Base-by-base conservation (phyloP, 495 filamentous ascomycete species). In the Aspergillus nanangensis region DNA sequence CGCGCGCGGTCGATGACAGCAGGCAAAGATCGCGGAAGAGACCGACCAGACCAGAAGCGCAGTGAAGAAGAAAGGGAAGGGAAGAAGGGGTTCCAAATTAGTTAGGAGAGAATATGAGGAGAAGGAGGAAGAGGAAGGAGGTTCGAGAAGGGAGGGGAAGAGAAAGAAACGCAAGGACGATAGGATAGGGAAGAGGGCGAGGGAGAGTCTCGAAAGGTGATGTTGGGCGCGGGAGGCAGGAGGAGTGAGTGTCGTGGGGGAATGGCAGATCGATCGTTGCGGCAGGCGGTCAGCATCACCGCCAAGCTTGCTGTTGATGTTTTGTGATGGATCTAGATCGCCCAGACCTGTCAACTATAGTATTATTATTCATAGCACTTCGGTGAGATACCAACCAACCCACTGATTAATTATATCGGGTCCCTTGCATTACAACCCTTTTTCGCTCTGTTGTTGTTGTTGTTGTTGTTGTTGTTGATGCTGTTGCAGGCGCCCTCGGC, bases 271-370 rank as follows among this genome's bases (percentile, higher is more conserved):
- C n/a, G n/a, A n/a, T 46, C 25, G 41, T 61, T 65, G 35, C 9
- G 55, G 66, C 43, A 67, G 59, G 66, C 66, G 66, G 66, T 69
- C 57, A 61, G 47, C 5, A 31, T 10, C 13, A 18, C 10, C 21
- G 19, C 22, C 32, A 38, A 20, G 32, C 41, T 22, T 15, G 15
- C 19, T 23, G n/a, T 22, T 10, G n/a, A 3, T 31, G 37, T 42
- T n/a, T 51, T 22, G 18, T 17, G 18, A 19, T 31, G 24, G 37
- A 52, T 53, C 41, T 48, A 48, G 40, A 47, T 48, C 15, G 22
- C 8, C 33, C 13, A 38, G 25, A 19, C 21, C 25, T 42, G 1
- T 15, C 3, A 18, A 24, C 3, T 11, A 40, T 22, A 14, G 13
- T 32, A 18, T 8, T 21, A 11, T n/a, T n/a, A n/a, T n/a, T n/a